Evolutionary conservation across 768 basidiomycete species (phyloP), one percentile per base, ranked within the genome.

Genomic region (Daedaleopsis sinensis): DNA sequence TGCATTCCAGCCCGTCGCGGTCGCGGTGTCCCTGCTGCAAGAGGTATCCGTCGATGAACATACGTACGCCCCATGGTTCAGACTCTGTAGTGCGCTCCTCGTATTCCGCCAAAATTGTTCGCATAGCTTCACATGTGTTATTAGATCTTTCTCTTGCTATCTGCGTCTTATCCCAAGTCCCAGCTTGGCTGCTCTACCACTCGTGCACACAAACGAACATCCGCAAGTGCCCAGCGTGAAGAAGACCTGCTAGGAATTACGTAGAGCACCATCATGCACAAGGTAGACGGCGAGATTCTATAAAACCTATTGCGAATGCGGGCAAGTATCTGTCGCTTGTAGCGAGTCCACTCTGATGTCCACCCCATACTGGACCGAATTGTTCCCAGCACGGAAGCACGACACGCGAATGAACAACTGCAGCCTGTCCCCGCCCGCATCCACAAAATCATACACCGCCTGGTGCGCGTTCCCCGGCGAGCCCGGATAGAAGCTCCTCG

Each of bases 21-120:
- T 71, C 90, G 92, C 68, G 92, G 92, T 63, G 88, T 91, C 24
- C 85, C 88, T 63, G 80, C 88, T 27, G 80, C 84, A 57, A 82
- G 92, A 65, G 92, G 91, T 57, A 94, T 94, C 73, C 84, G 92
- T 74, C 85, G 93, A 76, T 94, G 79, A 87, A 50, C 51, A 55
- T 55, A 57, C 24, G 13, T 24, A 19, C 15, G 18, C 58, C 55
- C 61, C 59, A 48, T 52, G 65, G 52, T 48, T 51, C 58, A 39
- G 57, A 59, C n/a, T n/a, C n/a, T 61, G 54, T 63, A 53, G 53
- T 61, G 52, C 58, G 50, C 55, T 55, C 58, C 39, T 50, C 52
- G 21, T 57, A 55, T 60, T 51, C 35, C 54, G 27, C 53, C 64
- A 67, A 69, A 69, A 61, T 46, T 63, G 61, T 69, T 64, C 59